These are phyloP conservation scores for Magnusiomyces suaveolens DNA, from an alignment of 1,139 yeast genomes.

Conservation along the genomic window DNA sequence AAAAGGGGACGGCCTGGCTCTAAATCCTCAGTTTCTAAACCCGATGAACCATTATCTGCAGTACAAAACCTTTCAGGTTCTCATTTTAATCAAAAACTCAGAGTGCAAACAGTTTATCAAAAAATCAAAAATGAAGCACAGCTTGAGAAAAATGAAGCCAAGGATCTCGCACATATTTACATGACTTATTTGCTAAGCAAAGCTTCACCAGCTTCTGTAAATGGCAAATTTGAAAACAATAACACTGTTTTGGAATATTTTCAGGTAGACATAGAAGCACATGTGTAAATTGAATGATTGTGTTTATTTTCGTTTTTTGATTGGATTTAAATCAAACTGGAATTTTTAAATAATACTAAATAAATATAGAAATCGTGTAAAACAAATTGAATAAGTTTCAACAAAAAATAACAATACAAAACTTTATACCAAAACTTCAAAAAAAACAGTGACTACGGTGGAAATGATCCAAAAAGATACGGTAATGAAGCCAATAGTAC, in stretches of 20 bases:
- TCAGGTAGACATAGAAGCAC: slow-evolving; percentile 10
- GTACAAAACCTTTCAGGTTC: too few relatives aligned
- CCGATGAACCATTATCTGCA: background rate
- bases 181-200: slow-evolving; percentile 25
- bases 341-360: too few relatives aligned
- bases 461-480: slow-evolving; percentile 48
- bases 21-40: slow-evolving; percentile 1
- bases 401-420: background rate
- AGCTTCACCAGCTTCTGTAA: background rate
- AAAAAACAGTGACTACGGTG: slow-evolving; percentile 25
- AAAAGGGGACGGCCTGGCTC: background rate
- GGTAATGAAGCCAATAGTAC: slow-evolving; percentile 45
- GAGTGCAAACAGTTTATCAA: slow-evolving; percentile 1
- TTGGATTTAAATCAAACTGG: too few relatives aligned
- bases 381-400: background rate
- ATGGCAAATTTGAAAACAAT: background rate
- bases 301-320: background rate
- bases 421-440: slow-evolving; percentile 19
- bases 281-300: background rate
- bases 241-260: slow-evolving; percentile 11
- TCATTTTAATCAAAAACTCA: background rate
- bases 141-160: slow-evolving; percentile 23
- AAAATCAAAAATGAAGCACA: slow-evolving; percentile 12
- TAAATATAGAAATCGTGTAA: too few relatives aligned
- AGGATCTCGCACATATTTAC: slow-evolving; percentile 29